phyloP scores from a whole-genome alignment of 164 flowering plant species.

The Macadamia integrifolia region DNA sequence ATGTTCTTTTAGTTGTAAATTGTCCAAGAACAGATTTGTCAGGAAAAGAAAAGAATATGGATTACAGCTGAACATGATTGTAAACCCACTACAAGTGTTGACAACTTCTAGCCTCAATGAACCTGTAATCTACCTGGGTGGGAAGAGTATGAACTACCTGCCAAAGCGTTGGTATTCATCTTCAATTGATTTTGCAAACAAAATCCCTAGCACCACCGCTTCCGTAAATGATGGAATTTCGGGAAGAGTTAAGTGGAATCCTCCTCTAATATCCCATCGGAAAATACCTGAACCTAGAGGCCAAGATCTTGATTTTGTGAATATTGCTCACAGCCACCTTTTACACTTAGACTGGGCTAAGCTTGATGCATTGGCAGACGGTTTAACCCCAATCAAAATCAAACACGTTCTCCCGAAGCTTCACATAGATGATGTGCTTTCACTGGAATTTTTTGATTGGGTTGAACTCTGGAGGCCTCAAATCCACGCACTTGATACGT shows the following conservation, averaged over 20 bases:
- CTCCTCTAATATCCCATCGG: conserved; percentile 65
- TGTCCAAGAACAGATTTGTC: no score
- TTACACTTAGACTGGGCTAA: conserved; percentile 71
- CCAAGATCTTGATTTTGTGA: conserved; percentile 79
- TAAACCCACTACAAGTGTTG: no score
- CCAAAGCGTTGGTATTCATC: conserved; percentile 21
- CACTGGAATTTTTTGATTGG: conserved; percentile 78
- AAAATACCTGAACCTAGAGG: conserved; percentile 68
- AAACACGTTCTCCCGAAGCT: conserved; percentile 63
- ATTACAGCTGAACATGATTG: no score
- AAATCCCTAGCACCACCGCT: conserved; percentile 5
- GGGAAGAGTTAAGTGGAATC: conserved; percentile 22
- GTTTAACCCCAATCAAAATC: conserved; percentile 51
- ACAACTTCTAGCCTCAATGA: no score
- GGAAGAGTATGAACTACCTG: no score
- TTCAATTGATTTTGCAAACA: conserved; percentile 9
- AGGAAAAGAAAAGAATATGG: no score
- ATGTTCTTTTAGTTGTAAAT: no score
- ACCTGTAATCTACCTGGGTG: no score
- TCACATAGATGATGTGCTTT: conserved; percentile 64
- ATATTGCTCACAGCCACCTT: conserved; percentile 75
- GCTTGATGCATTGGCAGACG: conserved; percentile 36
- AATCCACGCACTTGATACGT: conserved; percentile 48
- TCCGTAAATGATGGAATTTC: conserved; percentile 10
- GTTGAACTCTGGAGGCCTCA: conserved; percentile 36